These are phyloP conservation scores for Epichloe coenophiala DNA, from an alignment of 2,329 filamentous ascomycete genomes.

Conservation along the genomic window DNA sequence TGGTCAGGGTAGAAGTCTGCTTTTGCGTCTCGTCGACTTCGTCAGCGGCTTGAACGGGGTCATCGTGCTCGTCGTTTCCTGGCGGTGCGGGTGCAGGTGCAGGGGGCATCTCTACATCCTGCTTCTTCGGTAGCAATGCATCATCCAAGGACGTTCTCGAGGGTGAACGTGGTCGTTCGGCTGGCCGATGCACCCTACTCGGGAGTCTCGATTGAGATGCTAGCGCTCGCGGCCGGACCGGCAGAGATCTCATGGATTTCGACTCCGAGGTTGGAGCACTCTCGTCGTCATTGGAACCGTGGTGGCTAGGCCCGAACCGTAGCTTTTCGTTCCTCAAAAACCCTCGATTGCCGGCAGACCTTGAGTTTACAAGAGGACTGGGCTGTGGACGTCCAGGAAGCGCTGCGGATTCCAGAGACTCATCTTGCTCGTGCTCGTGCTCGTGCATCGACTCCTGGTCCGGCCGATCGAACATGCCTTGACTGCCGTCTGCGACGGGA, in stretches of 20 bases:
- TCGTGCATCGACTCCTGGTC: slow-evolving; percentile 6
- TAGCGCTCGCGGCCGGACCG: slow-evolving; percentile 3
- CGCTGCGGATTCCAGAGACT: slow-evolving; percentile 25
- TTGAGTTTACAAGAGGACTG: slow-evolving; percentile 38
- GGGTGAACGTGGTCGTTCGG: slow-evolving; percentile 13
- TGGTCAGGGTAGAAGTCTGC: background rate
- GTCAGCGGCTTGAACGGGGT: background rate
- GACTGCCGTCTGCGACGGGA: slow-evolving; percentile 29
- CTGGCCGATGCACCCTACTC: background rate
- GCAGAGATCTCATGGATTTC: slow-evolving; percentile 18
- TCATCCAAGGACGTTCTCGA: slow-evolving; percentile 22
- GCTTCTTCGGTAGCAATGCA: slow-evolving; percentile 16
- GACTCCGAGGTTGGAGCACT: slow-evolving; percentile 25
- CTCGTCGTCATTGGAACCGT: slow-evolving; percentile 34
- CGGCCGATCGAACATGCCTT: slow-evolving; percentile 23
- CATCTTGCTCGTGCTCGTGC: slow-evolving; percentile 5
- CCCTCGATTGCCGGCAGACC: slow-evolving; percentile 35
- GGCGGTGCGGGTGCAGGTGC: background rate
- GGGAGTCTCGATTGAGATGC: slow-evolving; percentile 3
- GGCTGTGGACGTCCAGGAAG: slow-evolving; percentile 33
- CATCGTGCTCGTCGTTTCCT: slow-evolving; percentile 1
- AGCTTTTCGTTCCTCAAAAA: slow-evolving; percentile 12
- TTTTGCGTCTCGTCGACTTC: background rate
- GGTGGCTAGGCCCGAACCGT: slow-evolving; percentile 25
- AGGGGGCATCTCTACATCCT: slow-evolving; percentile 3